These are phyloP conservation scores for Gossypium raimondii DNA, from an alignment of 345 rosid species.

Conservation along the genomic window DNA sequence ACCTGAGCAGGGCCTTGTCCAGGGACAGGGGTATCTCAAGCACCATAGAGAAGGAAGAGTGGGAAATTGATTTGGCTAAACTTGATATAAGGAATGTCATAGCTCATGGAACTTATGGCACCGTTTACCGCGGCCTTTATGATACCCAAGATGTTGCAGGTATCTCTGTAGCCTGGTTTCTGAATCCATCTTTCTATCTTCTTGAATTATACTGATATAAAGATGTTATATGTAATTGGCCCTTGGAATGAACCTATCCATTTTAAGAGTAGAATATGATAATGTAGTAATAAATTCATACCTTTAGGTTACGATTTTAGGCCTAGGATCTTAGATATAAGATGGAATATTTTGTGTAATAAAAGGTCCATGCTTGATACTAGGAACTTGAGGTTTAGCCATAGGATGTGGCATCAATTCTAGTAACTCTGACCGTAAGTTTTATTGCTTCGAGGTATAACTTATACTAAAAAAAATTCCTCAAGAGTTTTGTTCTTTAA, in stretches of 20 bases:
- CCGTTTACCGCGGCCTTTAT: slow-evolving; percentile 65
- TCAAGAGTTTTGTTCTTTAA: neutral
- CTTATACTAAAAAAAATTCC: no score
- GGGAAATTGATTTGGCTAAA: slow-evolving; percentile 73
- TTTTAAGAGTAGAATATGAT: neutral
- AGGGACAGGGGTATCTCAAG: slow-evolving; percentile 26
- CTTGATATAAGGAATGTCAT: slow-evolving; percentile 58
- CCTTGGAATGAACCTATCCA: neutral
- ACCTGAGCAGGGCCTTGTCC: slow-evolving; percentile 60
- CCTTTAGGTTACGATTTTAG: neutral
- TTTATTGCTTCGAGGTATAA: no score
- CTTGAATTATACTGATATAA: neutral
- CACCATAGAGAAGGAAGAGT: slow-evolving; percentile 49
- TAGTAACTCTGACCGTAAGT: no score
- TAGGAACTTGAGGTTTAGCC: no score
- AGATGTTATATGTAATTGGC: no score
- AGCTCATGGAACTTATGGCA: slow-evolving; percentile 71
- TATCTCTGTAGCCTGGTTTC: slow-evolving; percentile 13
- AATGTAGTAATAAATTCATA: neutral
- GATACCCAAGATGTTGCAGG: slow-evolving; percentile 75
- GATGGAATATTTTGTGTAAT: neutral
- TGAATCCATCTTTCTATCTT: no score
- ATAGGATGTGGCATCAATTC: no score
- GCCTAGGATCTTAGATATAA: neutral
- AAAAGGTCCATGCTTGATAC: no score